These are phyloP conservation scores for Leccinum glutinopallens DNA, from an alignment of 1,284 basidiomycete genomes.

Conservation along the genomic window DNA sequence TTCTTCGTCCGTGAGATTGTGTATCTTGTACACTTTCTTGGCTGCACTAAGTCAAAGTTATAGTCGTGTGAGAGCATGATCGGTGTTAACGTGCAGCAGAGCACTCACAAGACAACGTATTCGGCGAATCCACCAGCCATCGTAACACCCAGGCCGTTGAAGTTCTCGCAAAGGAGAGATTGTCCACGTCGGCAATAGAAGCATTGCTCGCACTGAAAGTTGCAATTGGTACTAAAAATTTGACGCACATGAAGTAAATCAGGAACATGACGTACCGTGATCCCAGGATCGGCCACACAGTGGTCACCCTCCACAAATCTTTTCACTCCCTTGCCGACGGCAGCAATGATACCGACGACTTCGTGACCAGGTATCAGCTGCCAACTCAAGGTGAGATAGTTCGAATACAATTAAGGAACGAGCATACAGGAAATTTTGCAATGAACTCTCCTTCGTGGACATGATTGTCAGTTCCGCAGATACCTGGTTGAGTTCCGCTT, in stretches of 20 bases:
- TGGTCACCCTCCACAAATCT: slow-evolving; percentile 73
- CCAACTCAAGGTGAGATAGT: slow-evolving; percentile 4
- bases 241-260: background rate
- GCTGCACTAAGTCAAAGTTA: slow-evolving; percentile 41
- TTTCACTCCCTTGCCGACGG: slow-evolving; percentile 68
- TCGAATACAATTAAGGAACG: slow-evolving; percentile 1
- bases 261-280: slow-evolving; percentile 45
- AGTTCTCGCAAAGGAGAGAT: slow-evolving; percentile 75
- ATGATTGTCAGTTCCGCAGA: slow-evolving; percentile 76
- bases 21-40: slow-evolving; percentile 78
- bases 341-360: slow-evolving; percentile 66
- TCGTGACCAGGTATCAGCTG: slow-evolving; percentile 85
- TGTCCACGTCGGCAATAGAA: slow-evolving; percentile 81
- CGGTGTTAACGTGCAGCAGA: background rate
- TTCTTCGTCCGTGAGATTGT: slow-evolving; percentile 81
- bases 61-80: background rate
- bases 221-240: background rate
- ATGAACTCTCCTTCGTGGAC: slow-evolving; percentile 79
- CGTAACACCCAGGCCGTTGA: slow-evolving; percentile 72
- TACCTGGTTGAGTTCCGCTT: slow-evolving; percentile 39
- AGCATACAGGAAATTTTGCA: slow-evolving; percentile 62
- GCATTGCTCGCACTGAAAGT: slow-evolving; percentile 69
- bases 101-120: slow-evolving; percentile 72
- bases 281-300: slow-evolving; percentile 69
- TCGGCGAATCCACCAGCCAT: slow-evolving; percentile 81